Evolutionary conservation across 2,329 filamentous ascomycete species (phyloP).

Genomic region (Fusarium sp.): DNA sequence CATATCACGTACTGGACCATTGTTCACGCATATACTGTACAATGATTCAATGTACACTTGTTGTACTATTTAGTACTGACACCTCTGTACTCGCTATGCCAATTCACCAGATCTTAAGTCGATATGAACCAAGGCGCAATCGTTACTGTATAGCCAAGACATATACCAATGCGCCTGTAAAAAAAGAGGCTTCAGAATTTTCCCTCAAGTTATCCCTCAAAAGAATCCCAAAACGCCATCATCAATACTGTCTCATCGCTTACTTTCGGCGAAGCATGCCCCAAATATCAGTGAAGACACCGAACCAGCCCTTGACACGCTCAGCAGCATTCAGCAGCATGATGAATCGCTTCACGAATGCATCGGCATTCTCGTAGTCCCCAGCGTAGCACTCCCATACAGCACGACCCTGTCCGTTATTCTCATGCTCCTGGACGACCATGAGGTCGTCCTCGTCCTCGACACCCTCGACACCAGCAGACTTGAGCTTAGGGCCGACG

Average conservation of each 20-base stretch:
- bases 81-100: neutral
- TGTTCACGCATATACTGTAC: neutral
- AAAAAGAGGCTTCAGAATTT: neutral
- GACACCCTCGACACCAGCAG: conserved; percentile 37
- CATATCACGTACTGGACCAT: too few relatives aligned
- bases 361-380: conserved; percentile 68
- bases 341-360: conserved; percentile 66
- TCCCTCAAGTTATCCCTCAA: neutral
- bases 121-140: neutral
- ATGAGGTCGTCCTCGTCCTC: conserved; percentile 52
- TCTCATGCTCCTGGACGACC: conserved; percentile 51
- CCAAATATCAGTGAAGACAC: conserved; percentile 54
- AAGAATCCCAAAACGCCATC: neutral
- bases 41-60: neutral
- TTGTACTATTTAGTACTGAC: neutral
- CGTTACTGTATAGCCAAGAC: neutral
- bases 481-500: conserved; percentile 66
- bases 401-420: conserved; percentile 56
- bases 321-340: conserved; percentile 65
- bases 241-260: neutral
- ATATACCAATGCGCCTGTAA: neutral
- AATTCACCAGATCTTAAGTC: neutral
- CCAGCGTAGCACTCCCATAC: conserved; percentile 72
- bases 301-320: conserved; percentile 65
- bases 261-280: conserved; percentile 43